Percentiles rank a stretch among this genome's conserved stretches.
phyloP scores from a whole-genome alignment of 768 basidiomycete species.

The Russula earlei region DNA sequence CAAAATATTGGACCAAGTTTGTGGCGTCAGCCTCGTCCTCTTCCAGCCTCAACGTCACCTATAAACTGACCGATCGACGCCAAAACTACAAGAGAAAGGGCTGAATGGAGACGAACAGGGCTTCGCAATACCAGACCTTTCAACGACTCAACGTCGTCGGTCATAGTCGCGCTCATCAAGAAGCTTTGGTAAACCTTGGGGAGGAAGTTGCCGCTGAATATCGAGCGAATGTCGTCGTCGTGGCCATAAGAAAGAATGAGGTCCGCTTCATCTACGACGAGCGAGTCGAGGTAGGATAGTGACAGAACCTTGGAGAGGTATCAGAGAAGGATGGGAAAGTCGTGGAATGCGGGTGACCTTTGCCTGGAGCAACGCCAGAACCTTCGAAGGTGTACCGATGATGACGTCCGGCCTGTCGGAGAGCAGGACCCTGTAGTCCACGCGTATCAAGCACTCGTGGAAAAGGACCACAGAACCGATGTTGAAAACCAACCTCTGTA shows the following conservation, averaged over 20 bases:
- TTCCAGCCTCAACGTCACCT: conserved; percentile 83
- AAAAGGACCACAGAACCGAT: not conserved
- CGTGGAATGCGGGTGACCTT: conserved; percentile 36
- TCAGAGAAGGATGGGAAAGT: not conserved
- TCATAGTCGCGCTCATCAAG: conserved; percentile 96
- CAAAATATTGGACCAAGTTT: conserved; percentile 77
- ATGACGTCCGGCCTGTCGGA: conserved; percentile 74
- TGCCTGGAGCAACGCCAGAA: conserved; percentile 56
- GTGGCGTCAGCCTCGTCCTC: conserved; percentile 79
- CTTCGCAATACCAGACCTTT: conserved; percentile 82
- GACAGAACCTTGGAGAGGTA: conserved; percentile 47
- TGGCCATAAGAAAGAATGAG: conserved; percentile 95
- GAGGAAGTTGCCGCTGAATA: conserved; percentile 58
- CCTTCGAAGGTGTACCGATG: conserved; percentile 68
- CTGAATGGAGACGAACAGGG: conserved; percentile 50
- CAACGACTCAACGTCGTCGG: conserved; percentile 85
- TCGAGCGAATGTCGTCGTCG: conserved; percentile 75
- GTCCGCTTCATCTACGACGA: conserved; percentile 97
- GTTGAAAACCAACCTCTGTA: conserved; percentile 49
- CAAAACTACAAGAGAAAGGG: not conserved
- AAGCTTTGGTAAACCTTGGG: conserved; percentile 85
- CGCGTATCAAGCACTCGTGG: not conserved
- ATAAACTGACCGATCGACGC: not conserved
- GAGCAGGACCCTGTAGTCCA: conserved; percentile 35
- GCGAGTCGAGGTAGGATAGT: conserved; percentile 60